These are phyloP conservation scores for Ochetophila trinervis DNA, from an alignment of 306 rosid species.

Conservation along the genomic window DNA sequence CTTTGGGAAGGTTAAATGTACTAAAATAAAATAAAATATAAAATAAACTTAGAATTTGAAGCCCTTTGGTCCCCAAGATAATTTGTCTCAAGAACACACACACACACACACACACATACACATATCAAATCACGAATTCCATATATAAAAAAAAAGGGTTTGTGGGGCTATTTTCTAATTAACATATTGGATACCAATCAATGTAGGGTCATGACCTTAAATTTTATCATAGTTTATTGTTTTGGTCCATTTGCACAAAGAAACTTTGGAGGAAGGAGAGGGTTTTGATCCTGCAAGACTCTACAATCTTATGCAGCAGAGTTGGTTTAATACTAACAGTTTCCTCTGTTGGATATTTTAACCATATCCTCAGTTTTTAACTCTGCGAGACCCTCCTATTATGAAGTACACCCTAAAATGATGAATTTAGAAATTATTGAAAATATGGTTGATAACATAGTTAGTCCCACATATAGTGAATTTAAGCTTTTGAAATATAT, in stretches of 20 bases:
- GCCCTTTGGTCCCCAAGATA: constrained; percentile 18
- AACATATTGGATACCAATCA: constrained; percentile 34
- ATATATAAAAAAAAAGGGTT: constrained; percentile 20
- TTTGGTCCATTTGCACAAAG: constrained; percentile 33
- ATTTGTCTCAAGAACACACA: constrained; percentile 3
- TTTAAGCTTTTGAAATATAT: too few species aligned
- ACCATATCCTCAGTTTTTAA: too few species aligned
- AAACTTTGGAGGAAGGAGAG: neutral
- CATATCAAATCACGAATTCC: neutral
- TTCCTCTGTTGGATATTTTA: too few species aligned
- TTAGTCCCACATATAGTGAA: too few species aligned
- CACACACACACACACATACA: too few species aligned
- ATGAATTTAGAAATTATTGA: too few species aligned
- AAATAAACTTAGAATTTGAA: neutral
- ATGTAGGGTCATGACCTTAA: constrained; percentile 42
- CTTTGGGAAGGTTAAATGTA: constrained; percentile 8
- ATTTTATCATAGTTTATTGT: constrained; percentile 30
- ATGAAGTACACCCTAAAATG: too few species aligned
- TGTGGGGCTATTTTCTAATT: constrained; percentile 25
- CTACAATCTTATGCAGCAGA: neutral
- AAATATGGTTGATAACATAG: too few species aligned
- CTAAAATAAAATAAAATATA: constrained; percentile 9
- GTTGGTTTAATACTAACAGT: too few species aligned
- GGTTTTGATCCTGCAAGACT: neutral
- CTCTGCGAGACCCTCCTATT: too few species aligned